Evolutionary conservation across 176 grass and related monocot species (phyloP).

Genomic region (Eremochloa ophiuroides): DNA sequence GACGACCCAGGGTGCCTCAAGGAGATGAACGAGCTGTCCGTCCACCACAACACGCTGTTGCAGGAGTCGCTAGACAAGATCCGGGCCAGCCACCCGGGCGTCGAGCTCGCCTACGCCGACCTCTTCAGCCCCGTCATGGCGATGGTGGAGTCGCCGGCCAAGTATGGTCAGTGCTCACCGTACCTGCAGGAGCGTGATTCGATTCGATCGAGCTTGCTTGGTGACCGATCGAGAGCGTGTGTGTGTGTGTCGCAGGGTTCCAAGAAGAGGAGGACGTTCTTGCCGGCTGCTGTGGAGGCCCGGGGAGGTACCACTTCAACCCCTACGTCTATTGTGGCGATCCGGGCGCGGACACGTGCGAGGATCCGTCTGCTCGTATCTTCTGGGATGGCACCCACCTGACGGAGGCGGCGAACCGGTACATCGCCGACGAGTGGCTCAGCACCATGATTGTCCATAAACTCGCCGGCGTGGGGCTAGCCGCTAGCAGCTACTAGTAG

Average conservation of each 20-base stretch:
- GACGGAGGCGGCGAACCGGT: constrained; percentile 27
- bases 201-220: neutral
- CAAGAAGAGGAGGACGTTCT: constrained; percentile 21
- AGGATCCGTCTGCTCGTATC: constrained; percentile 15
- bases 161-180: constrained; percentile 40
- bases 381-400: constrained; percentile 32
- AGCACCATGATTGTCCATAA: neutral
- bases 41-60: constrained; percentile 45
- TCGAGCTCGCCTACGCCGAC: constrained; percentile 44
- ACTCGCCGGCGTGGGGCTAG: neutral
- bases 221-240: neutral
- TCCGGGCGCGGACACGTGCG: neutral
- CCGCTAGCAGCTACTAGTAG: neutral
- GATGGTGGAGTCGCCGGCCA: constrained; percentile 35
- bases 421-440: constrained; percentile 22
- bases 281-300: constrained; percentile 21
- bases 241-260: constrained; percentile 3
- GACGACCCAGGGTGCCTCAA: constrained; percentile 45
- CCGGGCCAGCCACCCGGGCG: constrained; percentile 23
- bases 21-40: constrained; percentile 30
- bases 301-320: constrained; percentile 1
- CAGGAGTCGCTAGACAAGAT: constrained; percentile 17
- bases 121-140: constrained; percentile 40
- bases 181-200: too few relatives aligned
- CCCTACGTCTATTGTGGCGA: neutral